Conservation (phyloP, 768 basidiomycete species). For the Tulasnella sp. region DNA sequence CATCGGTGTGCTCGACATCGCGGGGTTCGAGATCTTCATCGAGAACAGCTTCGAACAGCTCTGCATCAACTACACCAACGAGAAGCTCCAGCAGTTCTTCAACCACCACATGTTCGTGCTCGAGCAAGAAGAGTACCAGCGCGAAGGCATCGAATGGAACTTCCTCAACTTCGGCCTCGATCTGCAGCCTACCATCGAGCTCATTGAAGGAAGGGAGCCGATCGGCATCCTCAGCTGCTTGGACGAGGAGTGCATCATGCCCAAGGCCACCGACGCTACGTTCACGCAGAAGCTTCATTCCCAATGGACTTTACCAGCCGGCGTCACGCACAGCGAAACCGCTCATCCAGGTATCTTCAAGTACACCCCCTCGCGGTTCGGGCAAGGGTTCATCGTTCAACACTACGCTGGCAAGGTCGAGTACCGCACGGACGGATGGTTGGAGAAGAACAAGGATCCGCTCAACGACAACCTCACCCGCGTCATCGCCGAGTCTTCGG, state of each 20-base stretch:
- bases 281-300: conserved; percentile 89
- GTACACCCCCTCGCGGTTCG: conserved; percentile 82
- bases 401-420: conserved; percentile 98
- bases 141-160: conserved; percentile 96
- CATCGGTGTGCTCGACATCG: conserved; percentile 98
- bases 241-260: conserved; percentile 99
- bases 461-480: conserved; percentile 93
- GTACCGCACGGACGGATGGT: conserved; percentile 92
- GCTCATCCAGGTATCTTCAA: conserved; percentile 73
- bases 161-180: conserved; percentile 98
- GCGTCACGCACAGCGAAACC: conserved; percentile 43
- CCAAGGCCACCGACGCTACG: conserved; percentile 91
- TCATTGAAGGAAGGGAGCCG: conserved; percentile 76
- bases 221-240: conserved; percentile 91
- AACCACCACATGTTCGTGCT: conserved; percentile 99
- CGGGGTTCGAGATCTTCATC: conserved; percentile 88
- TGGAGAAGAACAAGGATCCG: conserved; percentile 99
- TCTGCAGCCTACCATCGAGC: conserved; percentile 95
- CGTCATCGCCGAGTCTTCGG: conserved; percentile 75
- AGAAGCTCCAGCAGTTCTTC: conserved; percentile 96
- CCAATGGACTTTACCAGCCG: conserved; percentile 57
- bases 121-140: conserved; percentile 96
- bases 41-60: conserved; percentile 95
- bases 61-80: conserved; percentile 98
- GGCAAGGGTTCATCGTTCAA: conserved; percentile 86